A percentile compares a stretch with the other conserved stretches of the same genome.
These are phyloP conservation scores for Leccinum obscurum DNA, from an alignment of 768 basidiomycete genomes.

Conservation along the genomic window DNA sequence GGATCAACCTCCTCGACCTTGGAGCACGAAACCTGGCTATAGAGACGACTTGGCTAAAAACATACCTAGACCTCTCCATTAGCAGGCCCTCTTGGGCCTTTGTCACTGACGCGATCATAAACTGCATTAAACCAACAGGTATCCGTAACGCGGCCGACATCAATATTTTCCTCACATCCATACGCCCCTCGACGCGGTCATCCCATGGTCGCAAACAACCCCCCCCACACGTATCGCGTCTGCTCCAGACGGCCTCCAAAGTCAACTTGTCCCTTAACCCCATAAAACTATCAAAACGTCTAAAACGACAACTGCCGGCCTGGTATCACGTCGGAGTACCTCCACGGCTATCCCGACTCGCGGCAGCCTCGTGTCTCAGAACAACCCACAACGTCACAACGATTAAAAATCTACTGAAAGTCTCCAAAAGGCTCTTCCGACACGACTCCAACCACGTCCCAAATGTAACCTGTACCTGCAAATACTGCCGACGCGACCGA, in stretches of 20 bases:
- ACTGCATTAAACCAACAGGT: neutral
- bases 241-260: neutral
- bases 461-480: no score
- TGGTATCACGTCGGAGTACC: neutral
- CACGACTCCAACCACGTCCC: no score
- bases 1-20: constrained; percentile 10
- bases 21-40: constrained; percentile 1
- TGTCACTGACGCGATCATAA: neutral
- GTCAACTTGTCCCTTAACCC: neutral
- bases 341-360: no score
- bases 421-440: no score
- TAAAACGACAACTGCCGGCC: neutral
- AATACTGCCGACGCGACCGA: no score
- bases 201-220: neutral
- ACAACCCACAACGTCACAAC: no score
- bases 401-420: no score
- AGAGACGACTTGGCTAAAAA: constrained; percentile 27
- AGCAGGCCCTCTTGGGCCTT: neutral
- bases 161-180: neutral
- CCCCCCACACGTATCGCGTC: rapidly evolving
- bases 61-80: constrained; percentile 24
- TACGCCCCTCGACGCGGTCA: neutral
- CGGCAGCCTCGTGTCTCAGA: no score
- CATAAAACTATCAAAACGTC: neutral
- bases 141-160: neutral